Evolutionary conservation across 2,329 filamentous ascomycete species (phyloP), one percentile per base, ranked within the genome.

Genomic region (Aspergillus sp.): DNA sequence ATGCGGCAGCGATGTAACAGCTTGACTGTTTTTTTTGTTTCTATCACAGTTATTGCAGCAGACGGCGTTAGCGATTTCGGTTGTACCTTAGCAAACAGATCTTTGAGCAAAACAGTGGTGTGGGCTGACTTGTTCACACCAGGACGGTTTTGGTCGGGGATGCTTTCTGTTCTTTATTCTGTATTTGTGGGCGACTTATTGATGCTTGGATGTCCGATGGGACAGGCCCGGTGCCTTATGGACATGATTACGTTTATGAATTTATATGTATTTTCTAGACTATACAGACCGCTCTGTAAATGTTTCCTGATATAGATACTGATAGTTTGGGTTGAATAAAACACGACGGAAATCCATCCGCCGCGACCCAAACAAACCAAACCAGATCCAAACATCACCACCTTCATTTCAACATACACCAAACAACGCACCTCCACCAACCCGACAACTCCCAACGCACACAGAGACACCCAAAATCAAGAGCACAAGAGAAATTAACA

Each of bases 51-150:
- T 61, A 60, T 68, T 68, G 67, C 67, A 68, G 58, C 62, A 62
- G 57, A 60, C 58, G 67, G 68, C 68, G 68, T 70, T 68, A 59
- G 58, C 65, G 57, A 61, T 67, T 61, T 63, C 55, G 53, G 60
- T 58, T 63, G 52, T 60, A 61, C 60, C 32, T 36, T 58, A 55
- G 19, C 39, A 39, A 49, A 54, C 30, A 47, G 25, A 6, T 45
- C 30, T 55, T 51, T 53, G 28, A 52, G 17, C 45, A 58, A 49
- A 51, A 38, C 47, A 39, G 50, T 38, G 45, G 59, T 17, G 38
- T 48, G 30, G 7, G 32, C 32, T 17, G 30, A 13, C 53, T 25
- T n/a, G 25, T 39, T 28, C 23, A 55, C 52, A 50, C 47, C 13
- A 32, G 50, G 30, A 43, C 12, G 13, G 41, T n/a, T 49, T 57